Conservation (phyloP, 148 eudicot genomes). For the Arbutus unedo region DNA sequence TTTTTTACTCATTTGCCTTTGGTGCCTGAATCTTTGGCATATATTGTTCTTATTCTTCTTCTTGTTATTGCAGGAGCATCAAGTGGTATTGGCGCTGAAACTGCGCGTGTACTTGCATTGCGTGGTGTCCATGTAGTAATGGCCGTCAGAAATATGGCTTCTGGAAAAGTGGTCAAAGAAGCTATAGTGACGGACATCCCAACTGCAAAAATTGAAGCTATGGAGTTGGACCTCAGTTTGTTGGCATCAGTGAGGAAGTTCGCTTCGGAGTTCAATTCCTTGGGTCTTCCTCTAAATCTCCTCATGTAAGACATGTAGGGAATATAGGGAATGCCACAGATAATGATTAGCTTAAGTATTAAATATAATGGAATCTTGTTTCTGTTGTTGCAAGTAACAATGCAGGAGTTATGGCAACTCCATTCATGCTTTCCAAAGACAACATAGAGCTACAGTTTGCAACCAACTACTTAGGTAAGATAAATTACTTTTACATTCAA, state of each 20-base stretch:
- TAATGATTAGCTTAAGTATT: neutral
- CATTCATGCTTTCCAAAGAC: constrained; percentile 80
- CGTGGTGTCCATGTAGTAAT: constrained; percentile 91
- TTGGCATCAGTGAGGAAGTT: constrained; percentile 66
- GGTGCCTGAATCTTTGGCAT: neutral
- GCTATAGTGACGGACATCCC: constrained; percentile 61
- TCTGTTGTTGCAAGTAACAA: constrained; percentile 54
- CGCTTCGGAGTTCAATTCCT: constrained; percentile 54
- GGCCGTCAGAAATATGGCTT: constrained; percentile 66
- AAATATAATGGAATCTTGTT: neutral
- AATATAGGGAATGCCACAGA: neutral
- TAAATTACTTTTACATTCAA: neutral
- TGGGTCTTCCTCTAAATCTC: constrained; percentile 58
- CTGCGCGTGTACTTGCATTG: constrained; percentile 80
- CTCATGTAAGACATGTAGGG: constrained; percentile 55
- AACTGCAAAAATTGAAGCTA: constrained; percentile 63
- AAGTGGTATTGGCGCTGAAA: constrained; percentile 84
- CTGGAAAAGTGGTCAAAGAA: constrained; percentile 56
- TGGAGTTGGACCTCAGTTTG: constrained; percentile 86
- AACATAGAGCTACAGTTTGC: constrained; percentile 89
- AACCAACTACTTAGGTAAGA: constrained; percentile 73
- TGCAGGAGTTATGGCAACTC: constrained; percentile 91
- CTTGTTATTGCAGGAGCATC: constrained; percentile 57
- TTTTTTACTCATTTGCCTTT: neutral
- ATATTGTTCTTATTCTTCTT: neutral